Base-by-base conservation (phyloP, 2,329 filamentous ascomycete genomes). In the Fusarium sororula region DNA sequence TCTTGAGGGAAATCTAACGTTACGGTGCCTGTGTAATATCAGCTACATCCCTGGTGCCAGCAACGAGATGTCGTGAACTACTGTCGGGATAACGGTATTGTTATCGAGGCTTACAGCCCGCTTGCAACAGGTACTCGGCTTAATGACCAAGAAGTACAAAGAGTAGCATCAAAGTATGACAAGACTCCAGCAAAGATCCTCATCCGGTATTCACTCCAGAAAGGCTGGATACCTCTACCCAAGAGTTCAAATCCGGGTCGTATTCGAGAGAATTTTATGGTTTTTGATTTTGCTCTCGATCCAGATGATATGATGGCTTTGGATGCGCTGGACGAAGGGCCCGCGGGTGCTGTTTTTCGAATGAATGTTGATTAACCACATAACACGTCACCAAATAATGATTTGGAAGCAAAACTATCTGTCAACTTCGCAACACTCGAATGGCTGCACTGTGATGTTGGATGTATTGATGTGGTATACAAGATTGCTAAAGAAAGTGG, bases 61-160 rank as follows among this genome's bases (percentile, higher is more conserved):
- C 84, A 85, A 63, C 75, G 78, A 26, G 78, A 83, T 5, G 79
- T 84, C 5, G 82, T 83, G 18, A 68, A 77, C 20, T 85, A 83
- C 78, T 96, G 94, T 89, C 93, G 93, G 87, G 91, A 94, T 83
- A 87, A 95, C 81, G 91, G 91, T 80, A 95, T 96, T 84, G 55
- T 81, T 30, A 54, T 85, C n/a, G 76, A 84, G 70, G 83, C 83
- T 12, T 84, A 84, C 57, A 82, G 82, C 24, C 83, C 83, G 2
- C 77, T 85, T 41, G 81, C 76, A 4, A 78, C 79, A 32, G 82
- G 82, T 6, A 57, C 77, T 28, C 78, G 79, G 28, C 67, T 81
- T 10, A 83, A 89, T 30, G 90, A 94, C 75, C 82, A 86, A 63
- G 89, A 86, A 1, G 81, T 94, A 10, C 82, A 85, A 11, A 80